Percentiles rank a stretch among this genome's conserved stretches.
Evolutionary conservation across 306 rosid species (phyloP).

Genomic region (Quercus glauca): DNA sequence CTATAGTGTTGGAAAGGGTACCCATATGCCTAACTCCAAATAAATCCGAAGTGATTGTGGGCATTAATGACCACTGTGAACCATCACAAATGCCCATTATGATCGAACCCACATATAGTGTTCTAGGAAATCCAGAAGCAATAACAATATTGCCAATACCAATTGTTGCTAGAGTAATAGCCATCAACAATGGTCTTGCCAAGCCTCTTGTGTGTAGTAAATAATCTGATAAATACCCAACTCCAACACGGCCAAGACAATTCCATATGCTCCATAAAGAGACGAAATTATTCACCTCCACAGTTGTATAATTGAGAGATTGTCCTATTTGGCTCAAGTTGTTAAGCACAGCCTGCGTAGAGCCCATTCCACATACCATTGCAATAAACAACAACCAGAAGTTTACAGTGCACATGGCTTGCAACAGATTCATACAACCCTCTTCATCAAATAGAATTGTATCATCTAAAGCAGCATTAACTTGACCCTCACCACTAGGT

Average conservation of each 20-base stretch:
- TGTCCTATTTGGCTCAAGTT: conserved; percentile 88
- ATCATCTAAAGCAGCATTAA: conserved; percentile 21
- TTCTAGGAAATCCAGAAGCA: conserved; percentile 67
- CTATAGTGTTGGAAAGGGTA: conserved; percentile 79
- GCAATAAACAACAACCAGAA: conserved; percentile 81
- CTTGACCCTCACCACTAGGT: conserved; percentile 37
- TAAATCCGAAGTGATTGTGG: conserved; percentile 77
- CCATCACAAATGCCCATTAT: conserved; percentile 88
- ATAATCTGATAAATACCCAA: conserved; percentile 73
- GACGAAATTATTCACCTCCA: conserved; percentile 59
- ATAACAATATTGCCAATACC: conserved; percentile 58
- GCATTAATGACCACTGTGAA: conserved; percentile 91
- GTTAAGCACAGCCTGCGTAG: conserved; percentile 76
- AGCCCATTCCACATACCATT: conserved; percentile 86
- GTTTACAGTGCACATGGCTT: conserved; percentile 56
- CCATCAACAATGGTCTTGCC: conserved; percentile 75
- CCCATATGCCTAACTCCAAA: conserved; percentile 88
- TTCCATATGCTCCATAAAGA: conserved; percentile 97
- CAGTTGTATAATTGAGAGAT: conserved; percentile 67
- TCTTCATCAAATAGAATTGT: conserved; percentile 20
- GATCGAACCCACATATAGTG: conserved; percentile 69
- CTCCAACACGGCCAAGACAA: conserved; percentile 91
- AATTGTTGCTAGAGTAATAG: conserved; percentile 49
- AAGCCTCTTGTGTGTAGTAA: conserved; percentile 65
- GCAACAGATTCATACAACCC: conserved; percentile 44